Evolutionary conservation across 331 rosid species (phyloP), one percentile per base, ranked within the genome.

Genomic region (Quercus tomentella): DNA sequence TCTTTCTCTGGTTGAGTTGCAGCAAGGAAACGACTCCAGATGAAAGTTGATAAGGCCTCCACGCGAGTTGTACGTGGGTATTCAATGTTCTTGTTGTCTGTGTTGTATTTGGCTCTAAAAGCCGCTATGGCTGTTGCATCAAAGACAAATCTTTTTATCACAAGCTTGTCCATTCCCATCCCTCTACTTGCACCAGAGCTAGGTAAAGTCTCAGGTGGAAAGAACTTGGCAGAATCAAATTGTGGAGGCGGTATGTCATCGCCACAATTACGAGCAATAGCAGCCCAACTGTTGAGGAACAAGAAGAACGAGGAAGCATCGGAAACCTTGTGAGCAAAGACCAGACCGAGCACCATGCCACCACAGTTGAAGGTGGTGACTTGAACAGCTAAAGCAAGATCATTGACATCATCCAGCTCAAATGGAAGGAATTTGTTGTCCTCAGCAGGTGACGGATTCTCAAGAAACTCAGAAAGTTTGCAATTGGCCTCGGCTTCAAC

Each of bases 341-440:
- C 77, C 51, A 83, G 30, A 0, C 76, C 83, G 56, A 85, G 52
- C 9, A 83, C 85, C 21, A 85, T 81, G 2, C 92, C 89, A 12
- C 92, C 89, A 74, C 90, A 89, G 8, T 54, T 75, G 61, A 89
- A 83, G 26, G 8, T 52, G 58, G 77, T 89, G n/a, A 87, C 71
- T 83, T 89, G 89, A 52, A 85, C 69, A 4, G 76, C 49, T 18
- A 85, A 1, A 49, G 54, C 54, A 2, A 49, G 54, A 1, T 49
- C 54, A 49, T 12, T 49, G 54, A 9, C 54, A 49, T 49, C 54
- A 14, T 49, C 54, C 17, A 49, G 85, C 21, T 87, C 90, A 23
- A 78, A 81, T 11, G 89, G 90, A 70, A 89, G 81, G 51, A 89
- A 69, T 78, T 66, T 49, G 72, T 82, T 78, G n/a, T 86, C 7